Conservation (phyloP, 345 rosid genomes). For the Aurinia saxatilis region DNA sequence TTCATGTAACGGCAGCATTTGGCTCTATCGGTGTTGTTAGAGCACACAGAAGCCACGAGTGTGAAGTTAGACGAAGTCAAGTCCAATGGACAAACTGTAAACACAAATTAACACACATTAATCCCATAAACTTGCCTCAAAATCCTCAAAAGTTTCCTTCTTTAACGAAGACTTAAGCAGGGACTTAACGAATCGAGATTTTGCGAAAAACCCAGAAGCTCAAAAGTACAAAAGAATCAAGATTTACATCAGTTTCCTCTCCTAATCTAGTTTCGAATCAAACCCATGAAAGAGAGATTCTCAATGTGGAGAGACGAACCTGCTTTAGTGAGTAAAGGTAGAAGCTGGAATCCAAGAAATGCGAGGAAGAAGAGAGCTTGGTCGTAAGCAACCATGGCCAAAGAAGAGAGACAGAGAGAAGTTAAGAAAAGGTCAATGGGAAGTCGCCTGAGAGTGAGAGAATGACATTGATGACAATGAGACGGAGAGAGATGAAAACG, state of each 20-base stretch:
- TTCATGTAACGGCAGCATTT: conserved; percentile 94
- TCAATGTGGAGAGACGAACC: conserved; percentile 38
- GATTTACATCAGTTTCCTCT: not conserved
- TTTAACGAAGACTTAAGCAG: not conserved
- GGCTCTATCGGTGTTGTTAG: conserved; percentile 47
- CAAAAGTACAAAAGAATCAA: not conserved
- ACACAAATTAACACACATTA: conserved; percentile 1
- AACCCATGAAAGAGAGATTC: not conserved
- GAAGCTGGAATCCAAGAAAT: conserved; percentile 39
- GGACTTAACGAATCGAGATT: not conserved
- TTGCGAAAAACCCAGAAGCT: not conserved
- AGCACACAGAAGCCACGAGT: conserved; percentile 72
- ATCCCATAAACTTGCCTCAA: not conserved
- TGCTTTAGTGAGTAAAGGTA: conserved; percentile 39
- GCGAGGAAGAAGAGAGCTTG: conserved; percentile 37
- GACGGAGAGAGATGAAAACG: conserved; percentile 12
- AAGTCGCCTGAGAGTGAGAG: conserved; percentile 24
- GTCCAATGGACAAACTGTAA: conserved; percentile 84
- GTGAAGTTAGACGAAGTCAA: conserved; percentile 67
- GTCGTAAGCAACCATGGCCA: conserved; percentile 34
- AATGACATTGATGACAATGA: conserved; percentile 25
- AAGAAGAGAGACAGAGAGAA: conserved; percentile 14
- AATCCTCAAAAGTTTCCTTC: not conserved
- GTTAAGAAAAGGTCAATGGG: conserved; percentile 17
- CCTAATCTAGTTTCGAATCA: not conserved